Conservation (phyloP, 1,139 yeast genomes). For the Protomyces macrosporus region DNA sequence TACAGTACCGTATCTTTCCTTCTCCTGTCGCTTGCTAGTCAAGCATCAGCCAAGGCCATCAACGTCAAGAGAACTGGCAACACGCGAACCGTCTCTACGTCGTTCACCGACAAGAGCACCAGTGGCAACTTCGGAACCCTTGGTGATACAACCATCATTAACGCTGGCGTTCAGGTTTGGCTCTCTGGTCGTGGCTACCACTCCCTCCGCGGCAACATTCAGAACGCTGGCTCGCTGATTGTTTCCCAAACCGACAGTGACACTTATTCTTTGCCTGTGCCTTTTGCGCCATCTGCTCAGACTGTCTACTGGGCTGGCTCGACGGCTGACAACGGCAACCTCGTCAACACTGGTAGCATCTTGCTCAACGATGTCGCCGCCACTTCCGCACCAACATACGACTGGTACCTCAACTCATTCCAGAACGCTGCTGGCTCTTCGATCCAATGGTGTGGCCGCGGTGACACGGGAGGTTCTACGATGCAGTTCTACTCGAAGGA, state of each 20-base stretch:
- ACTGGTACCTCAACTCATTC: conserved; percentile 7
- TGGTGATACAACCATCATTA: background rate
- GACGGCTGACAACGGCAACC: conserved; percentile 2
- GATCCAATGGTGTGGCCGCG: conserved; percentile 12
- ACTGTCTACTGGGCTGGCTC: conserved; percentile 2
- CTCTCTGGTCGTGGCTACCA: conserved; percentile 10
- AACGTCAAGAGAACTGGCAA: background rate
- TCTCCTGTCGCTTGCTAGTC: background rate
- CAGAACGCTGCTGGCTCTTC: conserved; percentile 1
- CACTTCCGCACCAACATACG: conserved; percentile 1
- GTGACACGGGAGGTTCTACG: background rate
- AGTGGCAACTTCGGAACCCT: background rate
- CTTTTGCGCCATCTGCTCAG: background rate
- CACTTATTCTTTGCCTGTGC: background rate
- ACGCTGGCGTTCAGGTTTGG: conserved; percentile 1
- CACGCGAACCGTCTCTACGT: background rate
- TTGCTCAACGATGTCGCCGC: conserved; percentile 2
- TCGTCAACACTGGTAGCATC: conserved; percentile 2
- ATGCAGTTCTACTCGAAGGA: background rate
- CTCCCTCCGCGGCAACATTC: conserved; percentile 5
- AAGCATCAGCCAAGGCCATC: background rate
- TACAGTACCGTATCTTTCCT: background rate
- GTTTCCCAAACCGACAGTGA: conserved; percentile 2
- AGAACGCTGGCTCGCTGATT: conserved; percentile 2
- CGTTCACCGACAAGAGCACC: background rate